A percentile compares a stretch with the other conserved stretches of the same genome.
These are phyloP conservation scores for Boletellus ananiceps DNA, from an alignment of 768 basidiomycete genomes.

Conservation along the genomic window DNA sequence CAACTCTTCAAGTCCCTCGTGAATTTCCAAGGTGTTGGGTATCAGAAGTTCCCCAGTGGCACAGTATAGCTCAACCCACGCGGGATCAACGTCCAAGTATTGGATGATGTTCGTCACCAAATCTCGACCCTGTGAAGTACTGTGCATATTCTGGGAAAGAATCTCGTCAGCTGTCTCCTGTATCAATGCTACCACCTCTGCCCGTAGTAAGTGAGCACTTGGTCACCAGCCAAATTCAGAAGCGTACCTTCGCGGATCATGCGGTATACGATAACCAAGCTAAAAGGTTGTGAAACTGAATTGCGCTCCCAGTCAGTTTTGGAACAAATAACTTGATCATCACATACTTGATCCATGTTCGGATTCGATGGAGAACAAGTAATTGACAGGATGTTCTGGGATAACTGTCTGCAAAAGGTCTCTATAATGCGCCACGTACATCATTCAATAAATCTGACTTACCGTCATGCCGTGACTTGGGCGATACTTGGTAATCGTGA, in stretches of 20 bases:
- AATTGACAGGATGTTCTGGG: constrained; percentile 69
- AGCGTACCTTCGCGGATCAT: constrained; percentile 74
- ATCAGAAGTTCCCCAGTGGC: constrained; percentile 67
- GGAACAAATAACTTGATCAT: not conserved
- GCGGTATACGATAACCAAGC: constrained; percentile 67
- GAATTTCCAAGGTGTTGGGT: constrained; percentile 36
- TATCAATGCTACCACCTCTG: constrained; percentile 68
- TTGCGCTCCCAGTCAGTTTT: not conserved
- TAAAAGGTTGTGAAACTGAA: constrained; percentile 58
- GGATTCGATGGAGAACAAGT: constrained; percentile 76
- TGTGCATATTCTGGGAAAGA: constrained; percentile 33
- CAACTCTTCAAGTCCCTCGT: constrained; percentile 25
- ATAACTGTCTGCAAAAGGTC: constrained; percentile 59
- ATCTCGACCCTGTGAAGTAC: constrained; percentile 35
- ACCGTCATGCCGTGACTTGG: constrained; percentile 48
- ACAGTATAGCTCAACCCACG: constrained; percentile 67
- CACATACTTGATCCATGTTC: constrained; percentile 51
- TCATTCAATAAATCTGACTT: constrained; percentile 19
- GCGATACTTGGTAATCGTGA: constrained; percentile 50
- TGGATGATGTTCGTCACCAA: constrained; percentile 50
- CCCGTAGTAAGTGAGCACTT: constrained; percentile 6
- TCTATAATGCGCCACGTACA: not conserved
- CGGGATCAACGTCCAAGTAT: constrained; percentile 55
- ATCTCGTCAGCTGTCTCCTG: constrained; percentile 44
- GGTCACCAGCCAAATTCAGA: not conserved